A percentile compares a stretch with the other conserved stretches of the same genome.
phyloP scores from a whole-genome alignment of 805 yeast genomes.

The Starmerella ratchasimensis region DNA sequence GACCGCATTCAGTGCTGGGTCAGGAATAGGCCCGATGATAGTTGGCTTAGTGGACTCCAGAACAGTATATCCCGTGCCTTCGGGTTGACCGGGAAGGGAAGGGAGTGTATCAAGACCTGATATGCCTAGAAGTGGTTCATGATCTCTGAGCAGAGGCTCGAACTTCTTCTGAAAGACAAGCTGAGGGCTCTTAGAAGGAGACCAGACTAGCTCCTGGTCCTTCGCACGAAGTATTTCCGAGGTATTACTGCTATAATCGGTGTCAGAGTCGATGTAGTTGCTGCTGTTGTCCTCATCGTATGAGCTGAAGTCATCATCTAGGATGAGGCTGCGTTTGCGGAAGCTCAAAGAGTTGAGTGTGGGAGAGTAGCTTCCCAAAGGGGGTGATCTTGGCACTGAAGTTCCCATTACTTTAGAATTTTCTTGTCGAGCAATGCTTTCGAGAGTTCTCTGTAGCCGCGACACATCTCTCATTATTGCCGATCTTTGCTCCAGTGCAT shows the following conservation, averaged over 20 bases:
- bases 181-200: too few species aligned
- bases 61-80: too few species aligned
- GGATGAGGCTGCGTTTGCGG: background rate
- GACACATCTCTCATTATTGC: conserved; percentile 17
- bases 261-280: background rate
- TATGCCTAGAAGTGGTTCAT: too few species aligned
- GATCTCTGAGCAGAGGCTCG: too few species aligned
- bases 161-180: too few species aligned
- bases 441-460: conserved; percentile 19
- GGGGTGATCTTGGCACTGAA: background rate
- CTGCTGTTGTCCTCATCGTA: background rate
- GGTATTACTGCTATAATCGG: background rate
- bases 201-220: too few species aligned
- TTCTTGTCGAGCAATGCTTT: conserved; percentile 21
- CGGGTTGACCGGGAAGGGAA: too few species aligned
- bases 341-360: background rate
- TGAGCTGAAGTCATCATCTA: background rate
- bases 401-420: conserved; percentile 21
- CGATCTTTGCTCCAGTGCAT: conserved; percentile 3
- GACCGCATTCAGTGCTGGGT: too few species aligned
- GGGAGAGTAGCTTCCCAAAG: background rate
- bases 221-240: too few species aligned
- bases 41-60: too few species aligned
- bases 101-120: too few species aligned
- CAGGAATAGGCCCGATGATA: too few species aligned